phyloP scores from a whole-genome alignment of 202 grass and related monocot species.

The Brachypodium distachyon region DNA sequence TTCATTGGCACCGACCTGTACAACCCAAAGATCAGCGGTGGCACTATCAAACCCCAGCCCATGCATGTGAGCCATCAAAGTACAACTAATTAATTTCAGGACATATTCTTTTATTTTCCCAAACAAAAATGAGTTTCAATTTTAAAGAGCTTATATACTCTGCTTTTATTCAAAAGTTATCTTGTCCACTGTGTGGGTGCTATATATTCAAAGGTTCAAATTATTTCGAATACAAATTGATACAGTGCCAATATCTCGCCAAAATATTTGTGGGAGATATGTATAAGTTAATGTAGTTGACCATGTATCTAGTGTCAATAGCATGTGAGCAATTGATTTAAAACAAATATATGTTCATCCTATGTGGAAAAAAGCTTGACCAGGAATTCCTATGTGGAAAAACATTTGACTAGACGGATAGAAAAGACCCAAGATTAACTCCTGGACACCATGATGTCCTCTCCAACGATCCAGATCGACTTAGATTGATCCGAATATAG shows the following conservation, averaged over 20 bases:
- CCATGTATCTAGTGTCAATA: neutral
- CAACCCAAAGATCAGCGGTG: neutral
- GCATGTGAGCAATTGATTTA: neutral
- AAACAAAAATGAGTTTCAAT: neutral
- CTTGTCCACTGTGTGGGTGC: neutral
- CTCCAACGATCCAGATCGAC: neutral
- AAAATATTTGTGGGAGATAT: no score
- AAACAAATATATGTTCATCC: neutral
- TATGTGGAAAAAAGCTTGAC: conserved; percentile 13
- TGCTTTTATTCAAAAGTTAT: neutral
- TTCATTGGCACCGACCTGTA: neutral
- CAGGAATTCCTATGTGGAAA: neutral
- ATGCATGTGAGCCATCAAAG: conserved; percentile 35
- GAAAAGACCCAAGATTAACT: neutral
- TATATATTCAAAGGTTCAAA: neutral
- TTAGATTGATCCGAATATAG: neutral
- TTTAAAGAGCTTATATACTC: no score
- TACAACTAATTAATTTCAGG: neutral
- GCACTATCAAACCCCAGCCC: conserved; percentile 9
- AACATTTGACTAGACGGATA: neutral
- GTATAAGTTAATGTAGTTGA: neutral
- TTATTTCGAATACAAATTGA: neutral
- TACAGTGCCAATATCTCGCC: no score
- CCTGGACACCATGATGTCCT: neutral
- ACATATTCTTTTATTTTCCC: neutral